Percentiles rank a stretch among this genome's conserved stretches.
These are phyloP conservation scores for Clavulina sp. DNA, from an alignment of 768 basidiomycete genomes.

Conservation along the genomic window DNA sequence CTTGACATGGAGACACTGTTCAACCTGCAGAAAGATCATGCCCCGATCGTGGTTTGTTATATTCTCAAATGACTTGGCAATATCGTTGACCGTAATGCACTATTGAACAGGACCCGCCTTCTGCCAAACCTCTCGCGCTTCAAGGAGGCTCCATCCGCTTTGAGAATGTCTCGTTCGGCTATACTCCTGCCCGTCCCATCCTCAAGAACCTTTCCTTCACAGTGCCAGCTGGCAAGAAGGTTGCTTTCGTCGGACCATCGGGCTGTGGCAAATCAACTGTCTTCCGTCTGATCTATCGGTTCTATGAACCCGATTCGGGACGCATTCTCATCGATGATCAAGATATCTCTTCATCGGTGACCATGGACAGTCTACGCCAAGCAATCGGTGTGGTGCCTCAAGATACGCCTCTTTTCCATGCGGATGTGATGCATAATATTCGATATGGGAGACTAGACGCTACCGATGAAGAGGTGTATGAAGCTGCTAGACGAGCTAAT, in stretches of 20 bases:
- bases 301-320: conserved; percentile 75
- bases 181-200: conserved; percentile 83
- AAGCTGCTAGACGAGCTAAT: conserved; percentile 71
- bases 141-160: conserved; percentile 81
- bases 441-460: conserved; percentile 81
- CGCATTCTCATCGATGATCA: conserved; percentile 79
- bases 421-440: conserved; percentile 88
- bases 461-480: conserved; percentile 73
- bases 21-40: conserved; percentile 70
- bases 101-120: conserved; percentile 51
- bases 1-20: conserved; percentile 95
- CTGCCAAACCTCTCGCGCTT: conserved; percentile 48
- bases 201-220: conserved; percentile 77
- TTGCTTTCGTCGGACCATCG: conserved; percentile 91
- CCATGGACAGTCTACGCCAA: conserved; percentile 51
- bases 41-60: conserved; percentile 38
- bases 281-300: conserved; percentile 82
- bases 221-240: conserved; percentile 89
- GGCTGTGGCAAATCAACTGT: conserved; percentile 97
- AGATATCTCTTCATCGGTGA: conserved; percentile 55
- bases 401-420: conserved; percentile 94
- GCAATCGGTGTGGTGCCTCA: conserved; percentile 91
- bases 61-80: neutral
- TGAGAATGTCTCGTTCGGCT: conserved; percentile 80
- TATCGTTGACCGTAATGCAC: neutral